Conservation (phyloP, 192 early-diverging fungal genomes). For the Linnemannia zychae region DNA sequence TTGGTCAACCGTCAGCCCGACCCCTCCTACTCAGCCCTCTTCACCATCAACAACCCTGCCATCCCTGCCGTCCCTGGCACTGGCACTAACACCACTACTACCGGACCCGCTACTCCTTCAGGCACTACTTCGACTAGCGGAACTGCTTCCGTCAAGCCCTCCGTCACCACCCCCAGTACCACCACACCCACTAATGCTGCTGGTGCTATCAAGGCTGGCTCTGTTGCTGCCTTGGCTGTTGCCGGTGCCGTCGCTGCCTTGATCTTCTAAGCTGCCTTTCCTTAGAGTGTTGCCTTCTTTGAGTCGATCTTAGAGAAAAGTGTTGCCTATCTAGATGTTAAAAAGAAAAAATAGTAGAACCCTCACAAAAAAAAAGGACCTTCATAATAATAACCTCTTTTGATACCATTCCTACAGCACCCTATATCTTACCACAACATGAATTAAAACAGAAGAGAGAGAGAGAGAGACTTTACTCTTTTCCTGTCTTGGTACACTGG, state of each 20-base stretch:
- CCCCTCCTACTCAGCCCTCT: slow-evolving; percentile 49
- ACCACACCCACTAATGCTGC: slow-evolving; percentile 18
- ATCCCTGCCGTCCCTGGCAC: slow-evolving; percentile 8
- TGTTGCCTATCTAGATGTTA: slow-evolving; percentile 6
- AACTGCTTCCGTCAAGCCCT: slow-evolving; percentile 4
- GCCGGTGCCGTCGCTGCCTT: slow-evolving; percentile 36
- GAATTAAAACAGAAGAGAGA: too few relatives aligned
- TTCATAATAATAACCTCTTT: slow-evolving; percentile 4
- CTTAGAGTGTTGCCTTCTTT: not conserved
- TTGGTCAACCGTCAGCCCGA: slow-evolving; percentile 11
- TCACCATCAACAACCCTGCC: slow-evolving; percentile 34
- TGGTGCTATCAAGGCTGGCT: slow-evolving; percentile 45
- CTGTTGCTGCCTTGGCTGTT: slow-evolving; percentile 41
- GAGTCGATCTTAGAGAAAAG: not conserved
- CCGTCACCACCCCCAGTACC: not conserved
- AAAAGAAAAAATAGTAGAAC: not conserved
- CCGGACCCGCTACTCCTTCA: not conserved
- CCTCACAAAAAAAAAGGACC: not conserved
- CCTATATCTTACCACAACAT: too few relatives aligned
- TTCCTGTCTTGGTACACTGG: too few relatives aligned
- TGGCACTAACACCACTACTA: not conserved
- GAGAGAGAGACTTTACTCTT: too few relatives aligned
- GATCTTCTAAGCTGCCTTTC: slow-evolving; percentile 28
- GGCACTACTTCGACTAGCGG: not conserved
- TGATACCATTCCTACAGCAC: not conserved